These are phyloP conservation scores for Annulohypoxylon bovei DNA, from an alignment of 495 filamentous ascomycete genomes.

Conservation along the genomic window DNA sequence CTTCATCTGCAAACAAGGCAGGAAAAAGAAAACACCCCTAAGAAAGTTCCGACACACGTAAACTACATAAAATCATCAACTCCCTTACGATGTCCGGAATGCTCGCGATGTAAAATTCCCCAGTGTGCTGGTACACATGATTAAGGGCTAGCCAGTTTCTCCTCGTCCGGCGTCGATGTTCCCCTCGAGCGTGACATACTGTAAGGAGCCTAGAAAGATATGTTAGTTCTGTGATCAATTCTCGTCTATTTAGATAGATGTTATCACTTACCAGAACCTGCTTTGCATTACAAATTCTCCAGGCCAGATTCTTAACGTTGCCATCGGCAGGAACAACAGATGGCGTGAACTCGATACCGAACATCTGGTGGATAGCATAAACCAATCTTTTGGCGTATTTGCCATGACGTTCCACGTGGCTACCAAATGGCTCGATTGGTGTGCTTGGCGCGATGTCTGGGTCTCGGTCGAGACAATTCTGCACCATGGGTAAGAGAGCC, in stretches of 20 bases:
- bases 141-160: slow-evolving; percentile 43
- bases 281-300: slow-evolving; percentile 95
- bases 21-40: not conserved
- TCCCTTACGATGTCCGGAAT: not conserved
- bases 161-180: slow-evolving; percentile 60
- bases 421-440: slow-evolving; percentile 83
- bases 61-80: not conserved
- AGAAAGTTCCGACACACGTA: not conserved
- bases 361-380: slow-evolving; percentile 96
- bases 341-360: slow-evolving; percentile 93
- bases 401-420: slow-evolving; percentile 80
- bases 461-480: slow-evolving; percentile 92
- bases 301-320: slow-evolving; percentile 87
- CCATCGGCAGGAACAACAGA: slow-evolving; percentile 94
- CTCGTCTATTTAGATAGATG: not conserved
- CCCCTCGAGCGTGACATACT: slow-evolving; percentile 70
- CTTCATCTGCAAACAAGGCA: not conserved
- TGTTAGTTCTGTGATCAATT: slow-evolving; percentile 23
- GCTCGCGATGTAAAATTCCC: too few species aligned
- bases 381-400: slow-evolving; percentile 91
- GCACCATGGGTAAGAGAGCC: slow-evolving; percentile 81
- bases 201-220: slow-evolving; percentile 64
- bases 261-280: slow-evolving; percentile 81
- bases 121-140: too few species aligned
- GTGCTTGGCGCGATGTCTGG: slow-evolving; percentile 88